These are phyloP conservation scores for Endocladia muricata DNA, from an alignment of 31 red algal genomes.

Conservation along the genomic window DNA sequence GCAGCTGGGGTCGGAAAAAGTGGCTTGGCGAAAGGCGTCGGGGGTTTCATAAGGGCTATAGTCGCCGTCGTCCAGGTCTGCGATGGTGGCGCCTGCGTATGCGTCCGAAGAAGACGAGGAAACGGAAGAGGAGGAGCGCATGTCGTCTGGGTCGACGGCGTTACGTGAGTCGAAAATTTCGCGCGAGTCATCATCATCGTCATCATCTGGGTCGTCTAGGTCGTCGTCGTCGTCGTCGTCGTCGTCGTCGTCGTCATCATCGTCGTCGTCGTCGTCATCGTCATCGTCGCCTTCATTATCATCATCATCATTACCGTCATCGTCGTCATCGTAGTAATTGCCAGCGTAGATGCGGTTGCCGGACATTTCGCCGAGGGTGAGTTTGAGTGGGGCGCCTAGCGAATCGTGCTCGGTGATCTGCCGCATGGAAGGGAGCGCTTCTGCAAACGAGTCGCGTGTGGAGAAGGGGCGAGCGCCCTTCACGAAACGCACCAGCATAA, in stretches of 20 bases:
- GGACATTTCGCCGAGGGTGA: neutral
- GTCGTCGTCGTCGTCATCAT: slow-evolving; percentile 18
- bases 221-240: slow-evolving; percentile 26
- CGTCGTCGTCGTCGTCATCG: neutral
- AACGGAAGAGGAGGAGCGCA: no score
- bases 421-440: slow-evolving; percentile 38
- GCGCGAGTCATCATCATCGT: no score
- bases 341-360: neutral
- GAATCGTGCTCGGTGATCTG: slow-evolving; percentile 3
- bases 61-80: no score
- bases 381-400: neutral
- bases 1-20: no score
- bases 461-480: slow-evolving; percentile 35
- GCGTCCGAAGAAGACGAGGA: no score
- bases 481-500: slow-evolving; percentile 58
- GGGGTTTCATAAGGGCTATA: no score
- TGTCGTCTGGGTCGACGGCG: no score
- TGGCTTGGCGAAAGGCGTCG: no score
- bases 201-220: neutral
- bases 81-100: no score
- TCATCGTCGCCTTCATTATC: neutral
- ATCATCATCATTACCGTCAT: neutral
- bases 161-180: no score
- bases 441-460: slow-evolving; percentile 30
- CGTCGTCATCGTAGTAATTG: neutral